Conservation (phyloP, 352 stramenopile species). For the Phytophthora multivora region DNA sequence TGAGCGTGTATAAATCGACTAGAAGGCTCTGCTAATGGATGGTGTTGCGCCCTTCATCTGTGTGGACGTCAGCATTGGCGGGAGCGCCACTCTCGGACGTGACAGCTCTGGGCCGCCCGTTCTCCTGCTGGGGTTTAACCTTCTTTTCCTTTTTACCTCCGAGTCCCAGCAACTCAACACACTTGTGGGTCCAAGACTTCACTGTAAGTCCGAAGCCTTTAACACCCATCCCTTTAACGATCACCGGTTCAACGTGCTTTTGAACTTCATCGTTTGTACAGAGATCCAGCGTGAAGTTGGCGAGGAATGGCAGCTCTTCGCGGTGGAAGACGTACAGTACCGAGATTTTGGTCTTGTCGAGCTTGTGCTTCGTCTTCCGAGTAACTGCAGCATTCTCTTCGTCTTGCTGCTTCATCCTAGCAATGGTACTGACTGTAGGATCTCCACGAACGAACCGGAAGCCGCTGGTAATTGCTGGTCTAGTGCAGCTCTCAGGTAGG, state of each 20-base stretch:
- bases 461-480: constrained; percentile 46
- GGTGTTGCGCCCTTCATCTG: constrained; percentile 17
- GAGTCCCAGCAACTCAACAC: constrained; percentile 28
- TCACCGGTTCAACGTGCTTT: constrained; percentile 37
- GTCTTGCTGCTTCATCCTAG: constrained; percentile 39
- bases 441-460: constrained; percentile 54
- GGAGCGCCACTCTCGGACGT: constrained; percentile 6
- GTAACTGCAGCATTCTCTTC: constrained; percentile 23
- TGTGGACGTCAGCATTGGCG: background rate
- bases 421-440: constrained; percentile 41
- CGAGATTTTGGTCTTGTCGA: constrained; percentile 21
- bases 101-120: constrained; percentile 10
- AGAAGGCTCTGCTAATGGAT: constrained; percentile 18
- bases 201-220: constrained; percentile 38
- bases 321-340: constrained; percentile 70
- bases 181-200: constrained; percentile 30
- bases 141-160: constrained; percentile 32
- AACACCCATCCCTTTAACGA: constrained; percentile 61
- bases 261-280: constrained; percentile 32
- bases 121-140: constrained; percentile 7
- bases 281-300: constrained; percentile 43
- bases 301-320: constrained; percentile 67
- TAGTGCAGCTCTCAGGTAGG: constrained; percentile 47
- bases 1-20: background rate
- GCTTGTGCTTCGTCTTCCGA: constrained; percentile 24